Conservation (phyloP, 176 grass and related monocot species). For the Oryza brachyantha region DNA sequence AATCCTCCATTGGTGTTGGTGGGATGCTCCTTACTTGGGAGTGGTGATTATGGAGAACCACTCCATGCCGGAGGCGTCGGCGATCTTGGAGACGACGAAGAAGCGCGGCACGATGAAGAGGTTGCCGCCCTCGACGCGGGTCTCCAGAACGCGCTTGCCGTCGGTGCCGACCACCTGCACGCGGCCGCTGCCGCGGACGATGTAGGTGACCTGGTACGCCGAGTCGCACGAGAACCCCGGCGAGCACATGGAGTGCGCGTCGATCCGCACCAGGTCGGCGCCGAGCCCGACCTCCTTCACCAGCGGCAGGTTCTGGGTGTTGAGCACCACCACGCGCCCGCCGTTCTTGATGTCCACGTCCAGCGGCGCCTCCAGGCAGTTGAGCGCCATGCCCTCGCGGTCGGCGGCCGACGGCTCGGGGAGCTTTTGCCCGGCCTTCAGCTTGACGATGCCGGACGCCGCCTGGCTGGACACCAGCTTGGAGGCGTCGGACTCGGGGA, state of each 20-base stretch:
- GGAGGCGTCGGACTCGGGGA: constrained; percentile 38
- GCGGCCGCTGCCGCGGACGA: constrained; percentile 66
- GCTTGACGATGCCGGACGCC: constrained; percentile 40
- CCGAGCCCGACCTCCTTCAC: constrained; percentile 73
- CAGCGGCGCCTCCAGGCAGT: constrained; percentile 65
- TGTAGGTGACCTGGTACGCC: constrained; percentile 82
- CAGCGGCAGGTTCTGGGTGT: constrained; percentile 67
- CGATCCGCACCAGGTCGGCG: constrained; percentile 72
- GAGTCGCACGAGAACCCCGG: constrained; percentile 93
- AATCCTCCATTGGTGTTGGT: too few relatives aligned
- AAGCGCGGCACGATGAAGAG: constrained; percentile 89
- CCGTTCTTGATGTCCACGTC: constrained; percentile 80
- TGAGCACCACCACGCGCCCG: constrained; percentile 75
- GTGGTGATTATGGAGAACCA: constrained; percentile 99
- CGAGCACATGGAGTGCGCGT: constrained; percentile 85
- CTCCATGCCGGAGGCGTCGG: constrained; percentile 63
- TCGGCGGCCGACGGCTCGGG: constrained; percentile 24
- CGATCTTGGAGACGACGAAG: constrained; percentile 89
- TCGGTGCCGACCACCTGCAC: constrained; percentile 77
- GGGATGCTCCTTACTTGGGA: constrained; percentile 68
- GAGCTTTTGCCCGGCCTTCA: constrained; percentile 43
- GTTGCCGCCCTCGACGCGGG: constrained; percentile 41
- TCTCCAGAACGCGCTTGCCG: constrained; percentile 69
- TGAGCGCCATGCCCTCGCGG: constrained; percentile 68
- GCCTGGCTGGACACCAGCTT: constrained; percentile 67